Base-by-base conservation (phyloP, 2,329 filamentous ascomycete genomes). In the Alternaria infectoria region DNA sequence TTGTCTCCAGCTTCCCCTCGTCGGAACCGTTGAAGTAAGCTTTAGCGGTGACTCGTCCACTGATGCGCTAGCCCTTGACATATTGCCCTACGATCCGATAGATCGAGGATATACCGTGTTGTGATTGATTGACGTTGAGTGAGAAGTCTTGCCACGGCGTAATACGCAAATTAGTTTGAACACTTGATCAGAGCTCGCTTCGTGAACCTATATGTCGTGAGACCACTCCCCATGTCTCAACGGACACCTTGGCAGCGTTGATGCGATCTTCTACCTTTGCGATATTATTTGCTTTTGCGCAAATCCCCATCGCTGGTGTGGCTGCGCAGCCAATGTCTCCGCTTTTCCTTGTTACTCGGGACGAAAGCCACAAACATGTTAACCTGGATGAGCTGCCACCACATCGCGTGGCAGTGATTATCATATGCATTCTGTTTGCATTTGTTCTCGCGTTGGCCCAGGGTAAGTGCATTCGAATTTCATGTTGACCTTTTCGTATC, bases 391-490 rank as follows among this genome's bases (percentile, higher is more conserved):
- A 67, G 54, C 55, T 51, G 19, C 54, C 66, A 23, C 25, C 30
- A 3, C 23, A 65, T 25, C 64, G 68, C 17, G 61, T 57, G 8
- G 40, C 56, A 11, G 67, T 67, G 6, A 64, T 69, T 10, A 55
- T 64, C 4, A 26, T 67, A 12, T 72, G 71, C 44, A 57, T 72
- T 3, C 9, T 58, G 7, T 68, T 62, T 40, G 61, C 61, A 3
- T 66, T 69, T 21, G 6, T 68, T 19, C 68, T 73, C 11, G 68
- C 68, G n/a, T 25, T 67, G 23, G 55, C 62, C 15, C 69, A 71
- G 62, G 71, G 69, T 70, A 59, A 55, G 61, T 59, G 30, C 15
- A 46, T 52, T 13, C 17, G 15, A 19, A 11, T 56, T 13, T 11
- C 10, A 19, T 32, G 19, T n/a, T 13, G n/a, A 23, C 4, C 17